Conservation (phyloP, 768 basidiomycete species). For the Tulasnella sp. region DNA sequence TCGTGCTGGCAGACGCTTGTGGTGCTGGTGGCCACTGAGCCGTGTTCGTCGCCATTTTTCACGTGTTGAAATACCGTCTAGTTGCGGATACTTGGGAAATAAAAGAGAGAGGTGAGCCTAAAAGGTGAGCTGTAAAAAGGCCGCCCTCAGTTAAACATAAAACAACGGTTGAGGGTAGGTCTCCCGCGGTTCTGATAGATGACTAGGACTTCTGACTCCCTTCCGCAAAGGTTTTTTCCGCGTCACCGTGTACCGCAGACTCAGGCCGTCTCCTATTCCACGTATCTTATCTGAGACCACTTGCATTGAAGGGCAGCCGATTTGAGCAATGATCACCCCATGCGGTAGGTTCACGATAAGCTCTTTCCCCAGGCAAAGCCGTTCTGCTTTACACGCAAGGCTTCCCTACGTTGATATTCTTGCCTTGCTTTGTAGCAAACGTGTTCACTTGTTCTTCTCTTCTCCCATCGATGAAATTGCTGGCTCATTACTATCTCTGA, state of each 20-base stretch:
- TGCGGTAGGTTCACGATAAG: neutral
- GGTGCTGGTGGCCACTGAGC: neutral
- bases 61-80: neutral
- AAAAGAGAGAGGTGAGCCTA: neutral
- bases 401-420: neutral
- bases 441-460: neutral
- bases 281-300: neutral
- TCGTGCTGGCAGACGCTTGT: neutral
- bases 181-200: neutral
- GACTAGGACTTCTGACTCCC: neutral
- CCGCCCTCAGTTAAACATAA: neutral
- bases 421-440: neutral
- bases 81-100: neutral
- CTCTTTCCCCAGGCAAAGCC: neutral
- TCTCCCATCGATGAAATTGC: neutral
- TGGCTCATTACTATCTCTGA: neutral
- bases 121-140: neutral
- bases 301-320: neutral
- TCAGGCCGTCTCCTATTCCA: neutral
- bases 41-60: neutral
- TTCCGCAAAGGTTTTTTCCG: neutral
- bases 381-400: neutral
- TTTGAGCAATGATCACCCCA: neutral
- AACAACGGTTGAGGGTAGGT: neutral
- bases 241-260: neutral